A percentile compares a stretch with the other conserved stretches of the same genome.
These are phyloP conservation scores for Nicotiana knightiana DNA, from an alignment of 257 asterid species.

Conservation along the genomic window DNA sequence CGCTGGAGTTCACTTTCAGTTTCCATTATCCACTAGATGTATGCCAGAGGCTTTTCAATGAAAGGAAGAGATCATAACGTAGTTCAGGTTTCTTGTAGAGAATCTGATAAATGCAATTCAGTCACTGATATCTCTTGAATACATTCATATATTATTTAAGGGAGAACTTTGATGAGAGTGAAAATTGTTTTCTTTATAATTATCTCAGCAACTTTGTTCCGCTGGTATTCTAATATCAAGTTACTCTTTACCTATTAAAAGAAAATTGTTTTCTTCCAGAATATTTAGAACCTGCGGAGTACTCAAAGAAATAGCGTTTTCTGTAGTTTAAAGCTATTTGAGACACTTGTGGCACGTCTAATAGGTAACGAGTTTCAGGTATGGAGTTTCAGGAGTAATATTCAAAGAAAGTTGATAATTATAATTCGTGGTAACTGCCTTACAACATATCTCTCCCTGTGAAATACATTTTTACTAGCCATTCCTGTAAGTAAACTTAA, in stretches of 20 bases:
- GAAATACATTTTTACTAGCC: not conserved
- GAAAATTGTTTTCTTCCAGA: not conserved
- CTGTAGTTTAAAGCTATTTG: not conserved
- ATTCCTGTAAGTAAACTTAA: not conserved
- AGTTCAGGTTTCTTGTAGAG: not conserved
- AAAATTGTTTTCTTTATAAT: not conserved
- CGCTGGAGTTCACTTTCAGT: not conserved
- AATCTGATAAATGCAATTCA: not conserved
- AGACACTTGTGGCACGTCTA: not conserved
- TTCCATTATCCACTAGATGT: not conserved
- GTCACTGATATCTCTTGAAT: conserved; percentile 1
- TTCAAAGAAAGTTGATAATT: not conserved
- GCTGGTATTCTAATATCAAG: not conserved
- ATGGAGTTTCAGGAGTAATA: not conserved
- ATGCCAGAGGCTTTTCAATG: not conserved
- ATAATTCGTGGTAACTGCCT: not conserved
- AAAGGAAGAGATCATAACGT: not conserved
- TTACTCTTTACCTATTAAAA: not conserved
- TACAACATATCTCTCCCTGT: not conserved
- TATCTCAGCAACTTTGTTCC: not conserved
- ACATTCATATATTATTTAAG: not conserved
- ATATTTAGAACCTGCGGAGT: not conserved
- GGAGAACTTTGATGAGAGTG: conserved; percentile 4
- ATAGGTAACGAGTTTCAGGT: not conserved
- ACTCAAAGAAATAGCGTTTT: not conserved